phyloP scores from a whole-genome alignment of 306 rosid genomes.

The Argentina anserina region DNA sequence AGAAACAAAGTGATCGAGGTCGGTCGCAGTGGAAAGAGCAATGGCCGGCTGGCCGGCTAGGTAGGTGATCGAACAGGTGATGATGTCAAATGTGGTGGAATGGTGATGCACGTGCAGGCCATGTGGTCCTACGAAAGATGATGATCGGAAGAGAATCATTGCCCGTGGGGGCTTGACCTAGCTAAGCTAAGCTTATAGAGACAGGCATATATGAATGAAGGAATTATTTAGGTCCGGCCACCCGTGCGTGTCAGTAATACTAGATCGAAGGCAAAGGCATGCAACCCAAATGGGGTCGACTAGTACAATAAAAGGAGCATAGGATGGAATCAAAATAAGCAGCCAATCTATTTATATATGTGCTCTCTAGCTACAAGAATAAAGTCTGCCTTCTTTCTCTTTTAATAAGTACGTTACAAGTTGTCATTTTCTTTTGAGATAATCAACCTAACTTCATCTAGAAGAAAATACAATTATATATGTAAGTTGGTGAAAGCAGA shows the following conservation, averaged over 20 bases:
- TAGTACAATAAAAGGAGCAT: background rate
- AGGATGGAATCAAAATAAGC: background rate
- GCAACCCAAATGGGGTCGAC: conserved; percentile 1
- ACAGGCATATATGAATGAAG: background rate
- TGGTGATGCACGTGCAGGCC: conserved; percentile 11
- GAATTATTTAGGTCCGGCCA: background rate
- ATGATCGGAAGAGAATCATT: background rate
- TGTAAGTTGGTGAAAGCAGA: background rate
- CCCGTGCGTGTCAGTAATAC: conserved; percentile 1
- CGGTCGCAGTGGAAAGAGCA: background rate
- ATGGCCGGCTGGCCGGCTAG: background rate
- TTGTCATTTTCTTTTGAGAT: background rate
- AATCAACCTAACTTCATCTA: background rate
- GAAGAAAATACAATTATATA: background rate
- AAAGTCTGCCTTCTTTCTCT: background rate
- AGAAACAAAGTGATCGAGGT: too few species aligned
- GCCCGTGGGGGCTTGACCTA: conserved; percentile 12
- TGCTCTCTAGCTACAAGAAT: background rate
- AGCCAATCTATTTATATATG: background rate
- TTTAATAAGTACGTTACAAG: background rate
- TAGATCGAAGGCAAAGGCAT: background rate
- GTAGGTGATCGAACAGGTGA: background rate
- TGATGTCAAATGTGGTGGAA: background rate
- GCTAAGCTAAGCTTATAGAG: too few species aligned
- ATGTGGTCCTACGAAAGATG: conserved; percentile 8